phyloP scores from a whole-genome alignment of 2,329 filamentous ascomycete genomes.

The Diaporthe australafricana region DNA sequence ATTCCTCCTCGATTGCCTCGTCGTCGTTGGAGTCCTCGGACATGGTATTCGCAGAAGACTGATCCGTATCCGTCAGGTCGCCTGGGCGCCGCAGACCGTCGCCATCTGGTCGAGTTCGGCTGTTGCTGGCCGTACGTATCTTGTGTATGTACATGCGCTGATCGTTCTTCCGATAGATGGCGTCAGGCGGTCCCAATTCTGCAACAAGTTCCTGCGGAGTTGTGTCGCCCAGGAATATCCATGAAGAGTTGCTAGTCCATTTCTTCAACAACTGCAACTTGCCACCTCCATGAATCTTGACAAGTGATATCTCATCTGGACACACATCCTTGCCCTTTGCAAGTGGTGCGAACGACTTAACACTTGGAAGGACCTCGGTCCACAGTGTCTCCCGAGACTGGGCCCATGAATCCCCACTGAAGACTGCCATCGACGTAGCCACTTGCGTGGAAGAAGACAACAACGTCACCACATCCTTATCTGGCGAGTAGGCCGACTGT shows the following conservation, averaged over 20 bases:
- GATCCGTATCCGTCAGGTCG: conserved; percentile 77
- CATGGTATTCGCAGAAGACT: conserved; percentile 77
- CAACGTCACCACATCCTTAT: conserved; percentile 85
- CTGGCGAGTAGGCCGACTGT: conserved; percentile 77
- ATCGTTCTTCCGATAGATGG: conserved; percentile 92
- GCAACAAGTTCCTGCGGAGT: conserved; percentile 92
- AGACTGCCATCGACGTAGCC: conserved; percentile 90
- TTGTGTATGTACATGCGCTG: conserved; percentile 89
- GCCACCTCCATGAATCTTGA: conserved; percentile 82
- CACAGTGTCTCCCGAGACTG: conserved; percentile 83
- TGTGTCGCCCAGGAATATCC: conserved; percentile 84
- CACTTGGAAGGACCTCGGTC: conserved; percentile 77
- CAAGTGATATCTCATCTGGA: conserved; percentile 89
- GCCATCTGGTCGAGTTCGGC: conserved; percentile 58
- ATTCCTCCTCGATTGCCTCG: conserved; percentile 68
- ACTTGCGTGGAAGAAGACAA: conserved; percentile 82
- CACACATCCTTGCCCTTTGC: conserved; percentile 80
- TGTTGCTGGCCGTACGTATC: conserved; percentile 65
- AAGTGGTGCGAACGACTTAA: conserved; percentile 77
- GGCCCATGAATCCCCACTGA: conserved; percentile 90
- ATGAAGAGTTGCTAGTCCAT: conserved; percentile 73
- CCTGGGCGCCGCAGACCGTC: conserved; percentile 61
- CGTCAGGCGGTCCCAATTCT: conserved; percentile 92
- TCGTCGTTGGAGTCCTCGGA: conserved; percentile 77
- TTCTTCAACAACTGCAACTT: conserved; percentile 82